Evolutionary conservation across 768 basidiomycete species (phyloP).

Genomic region (Lactarius pseudohatsudake): DNA sequence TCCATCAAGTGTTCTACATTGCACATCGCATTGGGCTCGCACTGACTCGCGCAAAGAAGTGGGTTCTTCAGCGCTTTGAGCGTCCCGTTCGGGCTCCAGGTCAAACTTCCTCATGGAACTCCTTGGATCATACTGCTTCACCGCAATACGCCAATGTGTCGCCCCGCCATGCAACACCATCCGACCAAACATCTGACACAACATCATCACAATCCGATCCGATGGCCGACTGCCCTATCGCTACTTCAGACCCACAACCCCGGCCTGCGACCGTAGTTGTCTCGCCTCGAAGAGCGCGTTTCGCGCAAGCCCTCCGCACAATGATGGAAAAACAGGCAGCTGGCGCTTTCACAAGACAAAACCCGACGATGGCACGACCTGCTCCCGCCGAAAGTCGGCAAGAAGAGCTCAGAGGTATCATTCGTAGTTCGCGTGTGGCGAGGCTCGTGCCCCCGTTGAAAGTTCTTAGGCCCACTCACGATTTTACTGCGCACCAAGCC

Average conservation of each 20-base stretch:
- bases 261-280: conserved; percentile 1
- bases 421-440: conserved; percentile 54
- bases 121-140: background rate
- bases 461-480: conserved; percentile 54
- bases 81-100: background rate
- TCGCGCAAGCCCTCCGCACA: conserved; percentile 44
- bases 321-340: conserved; percentile 42
- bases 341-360: background rate
- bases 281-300: conserved; percentile 37
- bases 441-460: conserved; percentile 54
- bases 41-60: background rate
- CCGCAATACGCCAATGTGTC: background rate
- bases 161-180: background rate
- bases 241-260: background rate
- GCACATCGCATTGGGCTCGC: background rate
- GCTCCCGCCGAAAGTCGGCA: background rate
- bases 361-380: background rate
- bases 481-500: conserved; percentile 61
- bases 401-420: conserved; percentile 9
- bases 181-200: background rate
- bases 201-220: background rate
- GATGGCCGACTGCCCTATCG: background rate
- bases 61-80: background rate
- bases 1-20: background rate
- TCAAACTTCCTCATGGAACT: background rate